These are phyloP conservation scores for Aquilaria malaccensis DNA, from an alignment of 345 rosid genomes.

Conservation along the genomic window DNA sequence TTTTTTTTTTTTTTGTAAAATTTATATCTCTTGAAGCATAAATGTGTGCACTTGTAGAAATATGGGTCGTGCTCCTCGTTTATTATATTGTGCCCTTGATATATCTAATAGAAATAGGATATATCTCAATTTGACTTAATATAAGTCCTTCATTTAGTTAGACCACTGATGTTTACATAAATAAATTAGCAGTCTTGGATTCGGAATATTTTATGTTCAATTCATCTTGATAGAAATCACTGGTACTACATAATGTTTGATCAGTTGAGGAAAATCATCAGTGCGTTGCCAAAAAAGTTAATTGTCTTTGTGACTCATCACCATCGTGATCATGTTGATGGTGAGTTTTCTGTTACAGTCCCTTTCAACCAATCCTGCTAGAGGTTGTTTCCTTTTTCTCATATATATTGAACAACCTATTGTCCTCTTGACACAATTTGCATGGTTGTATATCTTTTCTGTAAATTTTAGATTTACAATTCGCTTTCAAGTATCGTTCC, in stretches of 20 bases:
- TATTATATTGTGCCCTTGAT: too few species aligned
- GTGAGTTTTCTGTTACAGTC: conserved; percentile 25
- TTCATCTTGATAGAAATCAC: conserved; percentile 10
- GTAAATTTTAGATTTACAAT: too few species aligned
- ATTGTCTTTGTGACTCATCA: conserved; percentile 83
- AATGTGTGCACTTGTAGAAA: too few species aligned
- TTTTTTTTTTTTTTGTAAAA: too few species aligned
- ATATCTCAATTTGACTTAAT: neutral
- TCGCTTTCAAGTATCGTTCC: too few species aligned
- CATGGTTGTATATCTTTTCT: too few species aligned
- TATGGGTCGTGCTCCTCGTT: too few species aligned
- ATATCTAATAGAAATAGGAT: too few species aligned
- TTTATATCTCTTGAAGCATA: too few species aligned
- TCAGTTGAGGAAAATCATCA: conserved; percentile 62
- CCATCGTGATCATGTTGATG: conserved; percentile 81
- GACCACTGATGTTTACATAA: neutral
- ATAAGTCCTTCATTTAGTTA: neutral
- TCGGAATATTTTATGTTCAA: conserved; percentile 1
- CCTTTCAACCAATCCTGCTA: neutral
- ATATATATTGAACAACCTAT: too few species aligned
- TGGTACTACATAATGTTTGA: conserved; percentile 19
- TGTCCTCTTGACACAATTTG: too few species aligned
- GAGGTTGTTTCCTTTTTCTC: conserved; percentile 3
- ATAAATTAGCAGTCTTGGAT: neutral
- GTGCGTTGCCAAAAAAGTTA: conserved; percentile 65